Evolutionary conservation across 192 early-diverging fungal species (phyloP).

Genomic region (Backusella circina): DNA sequence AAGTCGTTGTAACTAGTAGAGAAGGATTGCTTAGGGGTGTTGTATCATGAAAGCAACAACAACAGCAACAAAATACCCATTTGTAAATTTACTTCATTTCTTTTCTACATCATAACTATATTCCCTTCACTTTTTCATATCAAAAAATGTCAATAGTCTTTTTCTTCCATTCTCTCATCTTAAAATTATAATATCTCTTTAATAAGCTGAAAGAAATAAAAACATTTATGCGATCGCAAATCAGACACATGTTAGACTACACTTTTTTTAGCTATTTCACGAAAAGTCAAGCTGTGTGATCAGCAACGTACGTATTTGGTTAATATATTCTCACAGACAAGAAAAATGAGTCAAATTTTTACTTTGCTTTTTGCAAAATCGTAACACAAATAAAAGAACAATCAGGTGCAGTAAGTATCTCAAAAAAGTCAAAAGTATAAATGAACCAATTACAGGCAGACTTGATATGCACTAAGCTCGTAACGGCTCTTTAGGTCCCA

Average conservation of each 20-base stretch:
- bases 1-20: conserved; percentile 31
- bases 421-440: no score
- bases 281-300: no score
- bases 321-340: neutral
- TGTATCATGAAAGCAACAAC: neutral
- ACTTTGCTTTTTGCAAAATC: neutral
- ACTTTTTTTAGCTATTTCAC: neutral
- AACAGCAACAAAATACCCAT: neutral
- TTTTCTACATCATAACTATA: neutral
- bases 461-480: no score
- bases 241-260: neutral
- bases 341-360: neutral
- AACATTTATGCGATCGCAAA: neutral
- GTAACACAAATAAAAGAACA: neutral
- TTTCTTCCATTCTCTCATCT: neutral
- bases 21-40: conserved; percentile 32
- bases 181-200: neutral
- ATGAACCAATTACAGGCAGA: no score
- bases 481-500: neutral
- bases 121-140: neutral
- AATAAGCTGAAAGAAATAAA: neutral
- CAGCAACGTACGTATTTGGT: no score
- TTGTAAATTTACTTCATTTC: neutral
- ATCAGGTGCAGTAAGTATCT: neutral
- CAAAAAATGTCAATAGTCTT: neutral